Evolutionary conservation across 352 stramenopile species (phyloP).

Genomic region (Phytophthora multivora): DNA sequence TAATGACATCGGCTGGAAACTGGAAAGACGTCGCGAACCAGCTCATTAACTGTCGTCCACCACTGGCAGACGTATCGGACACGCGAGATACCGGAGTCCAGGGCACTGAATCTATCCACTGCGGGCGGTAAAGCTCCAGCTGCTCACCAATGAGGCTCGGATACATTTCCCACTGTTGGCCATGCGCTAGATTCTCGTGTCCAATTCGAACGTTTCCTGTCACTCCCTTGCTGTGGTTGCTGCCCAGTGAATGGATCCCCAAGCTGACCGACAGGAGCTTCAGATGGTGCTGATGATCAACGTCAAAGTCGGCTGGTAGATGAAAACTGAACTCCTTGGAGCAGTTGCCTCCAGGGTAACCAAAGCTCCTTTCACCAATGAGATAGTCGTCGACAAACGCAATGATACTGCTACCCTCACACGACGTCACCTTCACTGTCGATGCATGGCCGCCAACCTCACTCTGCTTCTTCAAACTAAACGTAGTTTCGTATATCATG

Average conservation of each 20-base stretch:
- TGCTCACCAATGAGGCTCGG: conserved; percentile 65
- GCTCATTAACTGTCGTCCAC: conserved; percentile 39
- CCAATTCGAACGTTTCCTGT: conserved; percentile 57
- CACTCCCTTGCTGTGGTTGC: conserved; percentile 62
- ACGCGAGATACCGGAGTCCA: conserved; percentile 35
- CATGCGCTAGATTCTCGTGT: conserved; percentile 33
- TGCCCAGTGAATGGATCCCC: conserved; percentile 57
- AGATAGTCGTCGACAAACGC: conserved; percentile 54
- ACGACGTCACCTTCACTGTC: conserved; percentile 54
- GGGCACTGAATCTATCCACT: conserved; percentile 54
- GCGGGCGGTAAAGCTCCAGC: conserved; percentile 55
- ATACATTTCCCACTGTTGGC: conserved; percentile 58
- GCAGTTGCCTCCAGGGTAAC: conserved; percentile 59
- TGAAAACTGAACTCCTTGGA: conserved; percentile 50
- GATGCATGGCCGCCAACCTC: not conserved
- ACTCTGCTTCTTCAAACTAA: conserved; percentile 20
- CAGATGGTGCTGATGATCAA: conserved; percentile 39
- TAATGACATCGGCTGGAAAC: conserved; percentile 13
- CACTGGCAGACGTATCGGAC: not conserved
- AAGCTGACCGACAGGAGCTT: conserved; percentile 64
- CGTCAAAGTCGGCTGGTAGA: conserved; percentile 37
- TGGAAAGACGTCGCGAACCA: conserved; percentile 64
- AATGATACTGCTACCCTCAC: conserved; percentile 59
- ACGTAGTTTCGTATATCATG: conserved; percentile 64
- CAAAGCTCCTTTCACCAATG: conserved; percentile 47